Evolutionary conservation across 106 monocot genomes (phyloP).

Genomic region (Platanthera zijinensis): DNA sequence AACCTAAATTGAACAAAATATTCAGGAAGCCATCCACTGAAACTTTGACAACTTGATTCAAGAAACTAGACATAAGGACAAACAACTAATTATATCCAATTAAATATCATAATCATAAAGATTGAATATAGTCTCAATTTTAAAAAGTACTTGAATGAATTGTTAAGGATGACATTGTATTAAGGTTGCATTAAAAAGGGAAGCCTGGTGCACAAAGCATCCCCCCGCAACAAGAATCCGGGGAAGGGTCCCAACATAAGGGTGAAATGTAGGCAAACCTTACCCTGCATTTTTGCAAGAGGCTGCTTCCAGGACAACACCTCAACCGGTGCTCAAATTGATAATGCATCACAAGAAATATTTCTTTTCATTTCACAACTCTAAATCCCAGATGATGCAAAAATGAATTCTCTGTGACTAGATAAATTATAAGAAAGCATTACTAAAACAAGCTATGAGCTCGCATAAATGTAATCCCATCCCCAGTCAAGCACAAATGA

Average conservation of each 20-base stretch:
- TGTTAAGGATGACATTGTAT: not conserved
- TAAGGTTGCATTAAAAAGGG: not conserved
- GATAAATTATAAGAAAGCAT: no score
- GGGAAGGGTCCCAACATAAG: no score
- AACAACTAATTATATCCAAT: not conserved
- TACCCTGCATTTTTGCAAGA: no score
- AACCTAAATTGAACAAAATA: constrained; percentile 37
- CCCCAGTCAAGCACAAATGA: no score
- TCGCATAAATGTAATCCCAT: no score
- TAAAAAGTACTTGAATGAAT: not conserved
- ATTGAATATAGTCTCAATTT: not conserved
- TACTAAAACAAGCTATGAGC: no score
- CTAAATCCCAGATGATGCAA: not conserved
- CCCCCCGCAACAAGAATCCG: no score
- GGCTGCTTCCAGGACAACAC: no score
- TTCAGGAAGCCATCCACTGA: not conserved
- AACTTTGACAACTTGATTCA: not conserved
- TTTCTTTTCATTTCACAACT: not conserved
- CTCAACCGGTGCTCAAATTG: no score
- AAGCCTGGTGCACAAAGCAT: not conserved
- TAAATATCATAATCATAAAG: not conserved
- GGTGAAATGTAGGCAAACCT: no score
- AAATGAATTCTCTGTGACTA: not conserved
- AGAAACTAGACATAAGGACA: not conserved
- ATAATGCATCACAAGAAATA: not conserved